phyloP scores from a whole-genome alignment of 345 rosid genomes.

The Eucalyptus pumila region DNA sequence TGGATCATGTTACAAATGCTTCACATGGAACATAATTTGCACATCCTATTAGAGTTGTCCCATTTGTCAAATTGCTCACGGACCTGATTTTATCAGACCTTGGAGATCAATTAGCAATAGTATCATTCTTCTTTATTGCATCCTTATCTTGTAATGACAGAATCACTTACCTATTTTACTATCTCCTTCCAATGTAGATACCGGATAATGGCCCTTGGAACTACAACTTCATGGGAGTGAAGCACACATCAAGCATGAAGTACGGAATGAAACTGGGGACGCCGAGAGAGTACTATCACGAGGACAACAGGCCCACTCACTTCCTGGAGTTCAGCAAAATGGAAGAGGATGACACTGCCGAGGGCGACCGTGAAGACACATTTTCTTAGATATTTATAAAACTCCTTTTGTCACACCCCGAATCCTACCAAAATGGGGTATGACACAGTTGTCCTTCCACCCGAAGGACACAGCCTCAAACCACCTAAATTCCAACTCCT shows the following conservation, averaged over 20 bases:
- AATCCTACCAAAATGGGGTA: not conserved
- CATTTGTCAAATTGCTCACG: not conserved
- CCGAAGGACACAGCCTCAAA: rapidly evolving
- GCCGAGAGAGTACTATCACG: conserved; percentile 76
- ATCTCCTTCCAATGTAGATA: conserved; percentile 14
- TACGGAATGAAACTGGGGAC: conserved; percentile 80
- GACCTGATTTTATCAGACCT: not conserved
- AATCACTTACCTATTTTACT: not conserved
- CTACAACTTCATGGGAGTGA: conserved; percentile 96
- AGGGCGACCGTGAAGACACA: conserved; percentile 88
- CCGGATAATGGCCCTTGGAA: conserved; percentile 99
- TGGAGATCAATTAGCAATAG: not conserved
- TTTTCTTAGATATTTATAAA: conserved; percentile 14
- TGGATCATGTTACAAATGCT: not conserved
- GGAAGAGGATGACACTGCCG: conserved; percentile 61
- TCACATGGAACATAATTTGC: not conserved
- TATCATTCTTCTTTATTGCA: not conserved
- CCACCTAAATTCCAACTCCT: too few relatives aligned
- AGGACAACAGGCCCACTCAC: conserved; percentile 86
- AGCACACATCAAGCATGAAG: conserved; percentile 86
- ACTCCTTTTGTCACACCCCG: not conserved
- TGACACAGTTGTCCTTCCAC: not conserved
- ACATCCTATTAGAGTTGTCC: not conserved
- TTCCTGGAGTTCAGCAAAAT: conserved; percentile 85
- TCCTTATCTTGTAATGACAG: not conserved